These are phyloP conservation scores for Lachancea nothofagi DNA, from an alignment of 805 yeast genomes.

Conservation along the genomic window DNA sequence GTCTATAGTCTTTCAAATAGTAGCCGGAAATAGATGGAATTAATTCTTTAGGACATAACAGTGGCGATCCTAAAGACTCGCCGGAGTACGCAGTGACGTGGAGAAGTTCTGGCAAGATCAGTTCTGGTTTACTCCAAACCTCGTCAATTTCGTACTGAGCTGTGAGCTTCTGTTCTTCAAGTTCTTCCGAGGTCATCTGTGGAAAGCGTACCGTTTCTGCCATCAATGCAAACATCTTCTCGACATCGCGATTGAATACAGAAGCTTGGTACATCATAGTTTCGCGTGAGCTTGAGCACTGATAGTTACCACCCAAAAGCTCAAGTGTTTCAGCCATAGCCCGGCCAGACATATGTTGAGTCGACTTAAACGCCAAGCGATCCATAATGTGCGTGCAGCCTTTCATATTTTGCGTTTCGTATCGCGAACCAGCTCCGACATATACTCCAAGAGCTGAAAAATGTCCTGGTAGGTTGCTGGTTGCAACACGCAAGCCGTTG, in stretches of 20 bases:
- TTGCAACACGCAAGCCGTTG: constrained; percentile 79
- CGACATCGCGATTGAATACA: constrained; percentile 82
- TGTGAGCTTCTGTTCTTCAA: constrained; percentile 64
- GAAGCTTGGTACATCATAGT: constrained; percentile 91
- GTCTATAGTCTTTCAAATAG: constrained; percentile 55
- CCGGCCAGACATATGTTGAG: constrained; percentile 50
- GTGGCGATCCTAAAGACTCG: constrained; percentile 78
- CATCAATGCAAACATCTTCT: constrained; percentile 67
- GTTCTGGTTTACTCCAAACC: constrained; percentile 75
- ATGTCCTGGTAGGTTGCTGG: constrained; percentile 83
- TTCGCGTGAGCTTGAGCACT: constrained; percentile 89
- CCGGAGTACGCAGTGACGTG: constrained; percentile 74
- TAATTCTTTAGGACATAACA: constrained; percentile 71
- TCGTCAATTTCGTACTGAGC: constrained; percentile 80
- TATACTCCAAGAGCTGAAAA: constrained; percentile 88
- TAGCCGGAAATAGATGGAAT: constrained; percentile 49
- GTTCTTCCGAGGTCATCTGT: constrained; percentile 57
- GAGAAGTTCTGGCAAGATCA: constrained; percentile 82
- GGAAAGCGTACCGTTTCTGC: constrained; percentile 78
- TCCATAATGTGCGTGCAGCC: constrained; percentile 85
- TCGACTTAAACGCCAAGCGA: constrained; percentile 77
- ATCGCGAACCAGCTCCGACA: constrained; percentile 86
- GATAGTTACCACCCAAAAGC: constrained; percentile 85
- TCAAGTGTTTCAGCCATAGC: constrained; percentile 74
- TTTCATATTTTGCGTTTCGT: constrained; percentile 51